Percentiles rank a stretch among this genome's conserved stretches.
phyloP scores from a whole-genome alignment of 2,329 filamentous ascomycete species.

The Bipolaris cookei region DNA sequence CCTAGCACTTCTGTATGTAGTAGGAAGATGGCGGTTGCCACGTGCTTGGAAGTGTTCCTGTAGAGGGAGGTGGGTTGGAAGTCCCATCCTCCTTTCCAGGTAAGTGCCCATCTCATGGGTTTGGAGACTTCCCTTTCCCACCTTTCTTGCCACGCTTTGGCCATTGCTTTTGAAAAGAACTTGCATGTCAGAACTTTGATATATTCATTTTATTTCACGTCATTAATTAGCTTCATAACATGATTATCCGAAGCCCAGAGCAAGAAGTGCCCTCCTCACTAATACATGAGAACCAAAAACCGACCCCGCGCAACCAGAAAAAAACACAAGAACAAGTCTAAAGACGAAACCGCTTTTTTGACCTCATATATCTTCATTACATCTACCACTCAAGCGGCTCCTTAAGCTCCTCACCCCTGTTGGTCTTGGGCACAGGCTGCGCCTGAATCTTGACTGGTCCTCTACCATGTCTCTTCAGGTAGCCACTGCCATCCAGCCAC shows the following conservation, averaged over 20 bases:
- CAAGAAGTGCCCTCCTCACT: conserved; percentile 8
- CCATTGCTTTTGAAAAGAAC: too few species aligned
- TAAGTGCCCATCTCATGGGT: too few species aligned
- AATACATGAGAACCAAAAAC: not conserved
- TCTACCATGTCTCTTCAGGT: conserved; percentile 66
- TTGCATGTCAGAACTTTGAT: too few species aligned
- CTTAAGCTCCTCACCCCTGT: conserved; percentile 79
- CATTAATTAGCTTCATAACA: conserved; percentile 4
- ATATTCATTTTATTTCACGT: conserved; percentile 1
- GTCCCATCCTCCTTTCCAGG: too few species aligned
- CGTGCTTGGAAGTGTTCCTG: too few species aligned
- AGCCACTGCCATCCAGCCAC: conserved; percentile 88
- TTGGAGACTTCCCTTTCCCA: too few species aligned
- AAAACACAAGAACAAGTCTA: not conserved
- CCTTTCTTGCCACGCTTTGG: too few species aligned
- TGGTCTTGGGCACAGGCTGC: conserved; percentile 81
- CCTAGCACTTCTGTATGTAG: too few species aligned
- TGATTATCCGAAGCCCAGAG: not conserved
- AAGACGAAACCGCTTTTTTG: conserved; percentile 1
- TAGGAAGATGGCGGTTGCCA: too few species aligned
- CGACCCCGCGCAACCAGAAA: not conserved
- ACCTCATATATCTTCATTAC: not conserved
- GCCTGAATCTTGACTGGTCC: conserved; percentile 69
- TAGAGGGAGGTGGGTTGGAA: too few species aligned
- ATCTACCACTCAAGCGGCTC: conserved; percentile 88